Base-by-base conservation (phyloP, 2,329 filamentous ascomycete species). In the Paecilomyces sp. region DNA sequence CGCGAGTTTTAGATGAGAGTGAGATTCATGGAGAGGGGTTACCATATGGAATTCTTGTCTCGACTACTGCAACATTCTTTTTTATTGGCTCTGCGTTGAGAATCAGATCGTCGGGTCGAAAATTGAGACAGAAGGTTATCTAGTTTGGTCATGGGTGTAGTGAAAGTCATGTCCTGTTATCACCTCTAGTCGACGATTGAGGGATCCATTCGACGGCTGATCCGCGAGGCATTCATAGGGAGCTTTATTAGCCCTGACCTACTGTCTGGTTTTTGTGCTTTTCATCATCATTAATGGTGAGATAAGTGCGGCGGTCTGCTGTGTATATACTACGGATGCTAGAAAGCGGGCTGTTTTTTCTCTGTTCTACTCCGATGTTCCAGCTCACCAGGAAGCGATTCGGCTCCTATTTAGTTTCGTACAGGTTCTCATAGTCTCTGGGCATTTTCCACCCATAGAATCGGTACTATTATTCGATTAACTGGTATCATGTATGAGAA, bases 1-100 rank as follows among this genome's bases (percentile, higher is more conserved):
- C 80, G 81, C 58, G 92, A 97, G 78, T 93, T 84, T 75, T 97
- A 78, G 68, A 62, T 60, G 57, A 59, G 60, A 55, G 6, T 33
- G 31, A 33, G 8, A 9, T 8, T 77, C 77, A 18, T 28, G 52
- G 36, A 57, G 57, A 25, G 34, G 6, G 36, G 54, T 33, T 41
- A 25, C 24, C 6, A 12, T 25, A 31, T 59, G 18, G 8, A 18
- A 52, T 50, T 34, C 33, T 36, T 31, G 1, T 15, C 28, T 24
- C 25, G 28, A 5, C 36, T 13, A 52, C 28, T 34, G 2, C 31
- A 30, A 22, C 60, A 57, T 30, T 56, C 59, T 56, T 34, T 56
- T 61, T 56, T 54, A 18, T 58, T 55, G 55, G 47, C 56, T 30
- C 24, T 54, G 22, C 24, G 8, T 54, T 12, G 52, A 25, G 25